A percentile compares a stretch with the other conserved stretches of the same genome.
Conservation (phyloP, 176 grass and related monocot genomes). For the Microstegium vimineum region DNA sequence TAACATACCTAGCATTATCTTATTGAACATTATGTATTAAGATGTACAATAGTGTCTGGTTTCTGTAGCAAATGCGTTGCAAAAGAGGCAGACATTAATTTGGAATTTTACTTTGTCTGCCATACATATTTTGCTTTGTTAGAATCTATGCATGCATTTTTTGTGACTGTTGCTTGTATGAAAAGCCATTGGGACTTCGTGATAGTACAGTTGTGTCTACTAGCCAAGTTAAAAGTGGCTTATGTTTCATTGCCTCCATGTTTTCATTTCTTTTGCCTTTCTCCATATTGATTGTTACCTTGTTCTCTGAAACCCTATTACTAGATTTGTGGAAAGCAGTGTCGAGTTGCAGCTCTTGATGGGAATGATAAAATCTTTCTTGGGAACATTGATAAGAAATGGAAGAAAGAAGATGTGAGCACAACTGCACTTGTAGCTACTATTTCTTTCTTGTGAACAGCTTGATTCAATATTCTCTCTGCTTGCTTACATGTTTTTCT, state of each 20-base stretch:
- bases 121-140: background rate
- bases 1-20: background rate
- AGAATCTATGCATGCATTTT: background rate
- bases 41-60: background rate
- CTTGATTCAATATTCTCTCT: background rate
- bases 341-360: constrained; percentile 47
- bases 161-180: background rate
- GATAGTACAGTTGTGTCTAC: background rate
- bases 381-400: constrained; percentile 67
- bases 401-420: constrained; percentile 73
- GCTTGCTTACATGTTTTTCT: background rate
- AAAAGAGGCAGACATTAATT: background rate
- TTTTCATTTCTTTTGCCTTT: background rate
- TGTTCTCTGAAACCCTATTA: background rate
- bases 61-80: background rate
- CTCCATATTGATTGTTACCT: constrained; percentile 16
- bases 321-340: constrained; percentile 62
- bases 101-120: background rate
- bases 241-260: background rate
- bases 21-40: background rate
- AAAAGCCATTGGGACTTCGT: background rate
- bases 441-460: background rate
- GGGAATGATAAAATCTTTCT: constrained; percentile 58
- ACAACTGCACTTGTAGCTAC: background rate
- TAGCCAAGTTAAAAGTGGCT: background rate